Percentiles rank a stretch among this genome's conserved stretches.
phyloP scores from a whole-genome alignment of 2,329 filamentous ascomycete genomes.

The Cytospora paraplurivora region DNA sequence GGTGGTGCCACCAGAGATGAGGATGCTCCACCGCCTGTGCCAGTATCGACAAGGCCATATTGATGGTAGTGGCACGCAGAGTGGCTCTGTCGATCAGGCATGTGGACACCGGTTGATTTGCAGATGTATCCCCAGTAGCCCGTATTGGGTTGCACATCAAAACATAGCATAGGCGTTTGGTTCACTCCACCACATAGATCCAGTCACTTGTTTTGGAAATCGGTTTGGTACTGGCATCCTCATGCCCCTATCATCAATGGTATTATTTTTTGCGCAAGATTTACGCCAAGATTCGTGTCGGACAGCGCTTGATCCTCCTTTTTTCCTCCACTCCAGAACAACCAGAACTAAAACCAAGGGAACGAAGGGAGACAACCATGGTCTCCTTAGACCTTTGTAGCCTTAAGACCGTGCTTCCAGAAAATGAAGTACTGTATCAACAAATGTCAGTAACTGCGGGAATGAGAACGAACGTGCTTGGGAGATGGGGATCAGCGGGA shows the following conservation, averaged over 20 bases:
- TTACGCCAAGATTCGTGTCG: constrained; percentile 24
- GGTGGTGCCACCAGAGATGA: constrained; percentile 32
- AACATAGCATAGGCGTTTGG: constrained; percentile 25
- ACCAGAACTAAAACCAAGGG: constrained; percentile 13
- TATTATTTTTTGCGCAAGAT: constrained; percentile 25
- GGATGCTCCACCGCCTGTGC: constrained; percentile 53
- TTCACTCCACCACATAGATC: constrained; percentile 2
- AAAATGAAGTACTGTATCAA: constrained; percentile 66
- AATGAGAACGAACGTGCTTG: not conserved
- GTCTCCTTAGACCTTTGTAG: constrained; percentile 81
- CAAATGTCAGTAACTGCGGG: not conserved
- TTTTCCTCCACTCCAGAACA: constrained; percentile 8
- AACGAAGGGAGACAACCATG: not conserved
- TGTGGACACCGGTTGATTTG: not conserved
- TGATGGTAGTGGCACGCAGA: constrained; percentile 31
- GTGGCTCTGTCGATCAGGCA: not conserved
- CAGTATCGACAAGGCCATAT: constrained; percentile 54
- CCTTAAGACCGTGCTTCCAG: constrained; percentile 92
- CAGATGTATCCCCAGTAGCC: not conserved
- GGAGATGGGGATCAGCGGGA: not conserved
- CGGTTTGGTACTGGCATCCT: constrained; percentile 13
- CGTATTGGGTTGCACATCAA: not conserved
- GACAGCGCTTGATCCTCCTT: constrained; percentile 19
- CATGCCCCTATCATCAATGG: constrained; percentile 21
- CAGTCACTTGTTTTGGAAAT: not conserved